Base-by-base conservation (phyloP, 148 eudicot species). In the Bassia scoparia region DNA sequence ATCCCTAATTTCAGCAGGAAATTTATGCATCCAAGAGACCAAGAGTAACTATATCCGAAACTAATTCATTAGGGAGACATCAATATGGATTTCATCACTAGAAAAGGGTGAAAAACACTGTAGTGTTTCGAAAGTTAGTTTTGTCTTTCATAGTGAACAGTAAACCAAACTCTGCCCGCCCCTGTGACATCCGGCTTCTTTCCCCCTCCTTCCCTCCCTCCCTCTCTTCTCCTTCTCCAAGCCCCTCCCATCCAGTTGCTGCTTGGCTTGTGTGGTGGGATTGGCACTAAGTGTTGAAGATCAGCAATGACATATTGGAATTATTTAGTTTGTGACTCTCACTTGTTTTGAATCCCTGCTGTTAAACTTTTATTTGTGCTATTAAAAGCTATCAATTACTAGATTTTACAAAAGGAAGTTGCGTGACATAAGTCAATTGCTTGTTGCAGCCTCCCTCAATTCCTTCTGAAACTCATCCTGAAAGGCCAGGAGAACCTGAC, bases 401-500 rank as follows among this genome's bases (percentile, higher is more conserved):
- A 38, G 26, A 29, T 27, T 12, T 44, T 67, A 48, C 9, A n/a
- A 33, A 60, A 33, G 58, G 12, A n/a, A 14, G 15, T 56, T 65
- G 31, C 68, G 29, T 76, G 67, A 76, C 58, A n/a, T n/a, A 54
- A 53, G 64, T 68, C n/a, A 56, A 46, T 56, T 70, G 30, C 33
- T 54, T 54, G 54, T 49, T 75, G 79, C 89, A 91, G 96, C 87
- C 87, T 55, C 96, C 91, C 18, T 76, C 83, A 50, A 68, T 78
- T 69, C 79, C 86, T 71, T 35, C 80, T 71, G 97, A 89, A 75
- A 63, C 81, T 37, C 90, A 86, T 81, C 99, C 97, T 23, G 96
- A 89, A 81, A 89, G 99, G 79, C 94, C 97, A 10, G 96, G 94
- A 78, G 90, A 82, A 73, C 96, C 90, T 27, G 99, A 95, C 81